Conservation (phyloP, 2,329 filamentous ascomycete species). For the Plenodomus tracheiphilus region DNA sequence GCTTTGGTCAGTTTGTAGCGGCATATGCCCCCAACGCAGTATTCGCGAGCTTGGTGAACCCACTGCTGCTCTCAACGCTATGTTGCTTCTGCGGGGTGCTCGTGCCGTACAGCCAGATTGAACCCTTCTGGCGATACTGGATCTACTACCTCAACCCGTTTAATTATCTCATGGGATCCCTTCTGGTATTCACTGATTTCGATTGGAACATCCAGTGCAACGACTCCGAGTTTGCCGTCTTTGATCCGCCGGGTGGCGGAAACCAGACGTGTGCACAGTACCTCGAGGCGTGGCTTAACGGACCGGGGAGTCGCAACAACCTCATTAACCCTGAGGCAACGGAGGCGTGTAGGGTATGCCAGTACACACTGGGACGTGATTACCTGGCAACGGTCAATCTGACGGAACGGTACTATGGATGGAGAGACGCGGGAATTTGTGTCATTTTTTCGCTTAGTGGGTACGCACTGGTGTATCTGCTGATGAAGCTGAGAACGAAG, state of each 20-base stretch:
- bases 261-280: conserved; percentile 64
- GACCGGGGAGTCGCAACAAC: conserved; percentile 45
- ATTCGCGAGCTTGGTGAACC: conserved; percentile 58
- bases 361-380: conserved; percentile 62
- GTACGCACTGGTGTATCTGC: too few species aligned
- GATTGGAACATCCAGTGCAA: conserved; percentile 46
- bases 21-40: conserved; percentile 49
- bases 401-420: conserved; percentile 64
- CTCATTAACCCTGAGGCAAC: conserved; percentile 64
- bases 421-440: conserved; percentile 66
- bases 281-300: conserved; percentile 9
- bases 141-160: conserved; percentile 48
- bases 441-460: conserved; percentile 58
- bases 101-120: conserved; percentile 63
- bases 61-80: conserved; percentile 22
- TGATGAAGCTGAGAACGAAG: conserved; percentile 51
- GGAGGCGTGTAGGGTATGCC: conserved; percentile 62
- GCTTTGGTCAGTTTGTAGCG: conserved; percentile 61
- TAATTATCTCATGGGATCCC: conserved; percentile 48
- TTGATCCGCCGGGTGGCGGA: conserved; percentile 56
- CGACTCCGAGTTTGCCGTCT: conserved; percentile 41
- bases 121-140: conserved; percentile 67
- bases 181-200: conserved; percentile 48
- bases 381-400: conserved; percentile 65
- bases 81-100: conserved; percentile 58